Conservation (phyloP, 2,329 filamentous ascomycete species). For the Macrophomina tecta region DNA sequence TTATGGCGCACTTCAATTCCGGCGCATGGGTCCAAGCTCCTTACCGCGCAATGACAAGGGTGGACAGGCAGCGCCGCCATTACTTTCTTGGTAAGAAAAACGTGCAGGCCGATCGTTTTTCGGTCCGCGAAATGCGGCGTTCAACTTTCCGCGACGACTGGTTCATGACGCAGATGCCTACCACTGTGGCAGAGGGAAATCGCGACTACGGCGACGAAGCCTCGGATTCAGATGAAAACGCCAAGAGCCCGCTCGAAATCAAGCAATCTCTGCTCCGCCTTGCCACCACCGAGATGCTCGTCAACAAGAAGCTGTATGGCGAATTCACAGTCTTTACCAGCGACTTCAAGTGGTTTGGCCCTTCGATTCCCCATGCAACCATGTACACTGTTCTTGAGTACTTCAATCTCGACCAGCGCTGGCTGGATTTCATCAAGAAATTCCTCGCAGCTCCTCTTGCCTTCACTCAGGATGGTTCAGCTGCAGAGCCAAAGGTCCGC, state of each 20-base stretch:
- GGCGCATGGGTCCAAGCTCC: constrained; percentile 49
- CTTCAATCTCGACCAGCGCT: constrained; percentile 37
- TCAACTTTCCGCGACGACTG: constrained; percentile 53
- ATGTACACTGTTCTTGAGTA: constrained; percentile 39
- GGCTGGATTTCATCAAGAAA: constrained; percentile 39
- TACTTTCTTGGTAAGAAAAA: constrained; percentile 49
- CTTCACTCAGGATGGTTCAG: constrained; percentile 61
- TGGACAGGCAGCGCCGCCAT: constrained; percentile 50
- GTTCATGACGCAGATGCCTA: constrained; percentile 63
- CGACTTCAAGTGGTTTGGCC: constrained; percentile 55
- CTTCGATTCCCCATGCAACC: constrained; percentile 37
- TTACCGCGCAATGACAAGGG: constrained; percentile 40
- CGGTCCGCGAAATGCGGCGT: constrained; percentile 38
- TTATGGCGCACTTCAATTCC: constrained; percentile 45
- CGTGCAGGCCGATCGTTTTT: constrained; percentile 5
- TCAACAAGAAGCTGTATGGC: constrained; percentile 56
- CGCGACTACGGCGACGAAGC: constrained; percentile 47
- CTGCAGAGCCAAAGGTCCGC: constrained; percentile 52
- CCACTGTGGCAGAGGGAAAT: constrained; percentile 44
- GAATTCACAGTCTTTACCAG: constrained; percentile 62
- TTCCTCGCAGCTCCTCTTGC: constrained; percentile 63
- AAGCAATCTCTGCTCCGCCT: constrained; percentile 65
- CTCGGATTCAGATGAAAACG: constrained; percentile 34
- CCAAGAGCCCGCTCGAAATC: constrained; percentile 53
- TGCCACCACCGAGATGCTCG: constrained; percentile 60